phyloP scores from a whole-genome alignment of 176 grass and related monocot genomes.

The Juncus effusus region DNA sequence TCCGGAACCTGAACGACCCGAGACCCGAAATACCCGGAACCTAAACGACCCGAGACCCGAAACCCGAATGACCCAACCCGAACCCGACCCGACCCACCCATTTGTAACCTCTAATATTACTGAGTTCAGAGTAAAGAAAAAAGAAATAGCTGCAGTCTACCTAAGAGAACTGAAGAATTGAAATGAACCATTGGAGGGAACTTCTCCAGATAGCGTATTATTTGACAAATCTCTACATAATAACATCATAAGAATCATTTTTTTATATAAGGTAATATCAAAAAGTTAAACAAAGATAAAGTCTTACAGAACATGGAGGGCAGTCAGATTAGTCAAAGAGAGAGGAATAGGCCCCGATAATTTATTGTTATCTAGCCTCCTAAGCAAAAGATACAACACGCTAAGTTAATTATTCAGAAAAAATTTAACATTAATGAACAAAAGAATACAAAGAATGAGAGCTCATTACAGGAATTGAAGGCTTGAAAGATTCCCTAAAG shows the following conservation, averaged over 20 bases:
- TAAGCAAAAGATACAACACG: constrained; percentile 33
- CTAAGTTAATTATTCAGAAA: constrained; percentile 7
- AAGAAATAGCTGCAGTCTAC: constrained; percentile 32
- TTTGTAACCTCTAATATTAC: no score
- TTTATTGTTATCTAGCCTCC: constrained; percentile 79
- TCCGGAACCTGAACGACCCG: no score
- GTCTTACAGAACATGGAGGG: constrained; percentile 81
- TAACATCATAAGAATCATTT: background rate
- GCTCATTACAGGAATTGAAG: constrained; percentile 63
- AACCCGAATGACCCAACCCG: no score
- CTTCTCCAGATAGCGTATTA: constrained; percentile 59
- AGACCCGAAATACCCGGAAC: no score
- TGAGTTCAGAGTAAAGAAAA: background rate
- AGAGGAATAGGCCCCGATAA: constrained; percentile 43
- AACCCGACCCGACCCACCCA: no score
- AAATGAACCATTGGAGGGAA: constrained; percentile 72
- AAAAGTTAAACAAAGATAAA: background rate
- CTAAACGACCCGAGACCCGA: no score
- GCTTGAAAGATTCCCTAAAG: constrained; percentile 48
- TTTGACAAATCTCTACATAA: constrained; percentile 62
- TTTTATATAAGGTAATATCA: background rate
- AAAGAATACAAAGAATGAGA: constrained; percentile 4
- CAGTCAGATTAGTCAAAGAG: constrained; percentile 47
- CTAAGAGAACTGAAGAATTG: constrained; percentile 71
- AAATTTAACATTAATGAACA: background rate